These are phyloP conservation scores for Daldinia loculata DNA, from an alignment of 495 filamentous ascomycete genomes.

Conservation along the genomic window DNA sequence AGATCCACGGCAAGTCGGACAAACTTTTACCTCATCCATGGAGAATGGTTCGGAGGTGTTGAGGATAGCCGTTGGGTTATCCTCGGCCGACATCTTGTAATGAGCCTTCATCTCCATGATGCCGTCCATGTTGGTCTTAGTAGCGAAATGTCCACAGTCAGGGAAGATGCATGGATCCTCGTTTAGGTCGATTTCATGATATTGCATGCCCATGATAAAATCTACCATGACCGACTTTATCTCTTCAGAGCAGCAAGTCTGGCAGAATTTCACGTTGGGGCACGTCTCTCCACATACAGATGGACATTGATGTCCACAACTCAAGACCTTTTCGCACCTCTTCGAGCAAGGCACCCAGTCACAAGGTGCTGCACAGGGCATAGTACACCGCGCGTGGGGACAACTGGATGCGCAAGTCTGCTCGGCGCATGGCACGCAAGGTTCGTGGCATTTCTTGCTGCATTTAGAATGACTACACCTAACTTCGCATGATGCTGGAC, in stretches of 20 bases:
- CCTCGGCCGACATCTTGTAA: slow-evolving; percentile 62
- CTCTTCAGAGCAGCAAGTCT: slow-evolving; percentile 58
- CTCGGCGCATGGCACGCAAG: slow-evolving; percentile 72
- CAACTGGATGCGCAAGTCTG: slow-evolving; percentile 65
- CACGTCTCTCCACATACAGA: slow-evolving; percentile 75
- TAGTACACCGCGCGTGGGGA: slow-evolving; percentile 63
- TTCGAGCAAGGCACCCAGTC: slow-evolving; percentile 71
- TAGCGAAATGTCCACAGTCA: slow-evolving; percentile 74
- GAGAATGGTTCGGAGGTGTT: slow-evolving; percentile 61
- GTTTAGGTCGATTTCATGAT: slow-evolving; percentile 66
- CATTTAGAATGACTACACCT: slow-evolving; percentile 70
- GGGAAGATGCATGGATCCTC: slow-evolving; percentile 70
- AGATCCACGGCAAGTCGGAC: slow-evolving; percentile 70
- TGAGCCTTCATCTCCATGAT: slow-evolving; percentile 67
- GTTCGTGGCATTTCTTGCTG: slow-evolving; percentile 64
- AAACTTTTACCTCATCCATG: slow-evolving; percentile 62
- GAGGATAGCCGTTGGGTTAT: slow-evolving; percentile 53
- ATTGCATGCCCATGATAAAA: slow-evolving; percentile 60
- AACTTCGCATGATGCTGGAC: slow-evolving; percentile 65
- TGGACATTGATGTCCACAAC: slow-evolving; percentile 72
- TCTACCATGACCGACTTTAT: slow-evolving; percentile 62
- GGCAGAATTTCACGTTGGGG: slow-evolving; percentile 63
- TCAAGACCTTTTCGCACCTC: slow-evolving; percentile 64
- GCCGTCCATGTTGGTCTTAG: slow-evolving; percentile 69
- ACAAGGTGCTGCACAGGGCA: slow-evolving; percentile 79